Base-by-base conservation (phyloP, 805 yeast genomes). In the Yarrowia sp. region DNA sequence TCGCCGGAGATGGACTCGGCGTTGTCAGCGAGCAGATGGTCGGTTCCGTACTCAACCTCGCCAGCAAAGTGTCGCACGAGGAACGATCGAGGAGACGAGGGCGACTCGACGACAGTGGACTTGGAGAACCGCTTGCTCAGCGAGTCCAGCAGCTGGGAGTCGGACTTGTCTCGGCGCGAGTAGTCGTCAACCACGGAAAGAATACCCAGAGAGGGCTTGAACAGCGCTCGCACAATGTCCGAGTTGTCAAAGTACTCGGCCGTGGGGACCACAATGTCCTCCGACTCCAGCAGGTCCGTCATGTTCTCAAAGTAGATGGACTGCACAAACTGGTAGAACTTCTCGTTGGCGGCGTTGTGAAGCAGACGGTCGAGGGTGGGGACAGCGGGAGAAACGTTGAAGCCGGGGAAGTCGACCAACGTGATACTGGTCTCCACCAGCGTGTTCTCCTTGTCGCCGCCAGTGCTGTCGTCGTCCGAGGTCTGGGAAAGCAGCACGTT, bases 61-160 rank as follows among this genome's bases (percentile, higher is more conserved):
- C 86, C 87, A 42, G 85, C 85, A 67, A 80, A 83, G 68, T 83
- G 87, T 38, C 80, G 76, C 9, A 83, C 77, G 9, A 80, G 71
- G 66, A 83, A 83, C 1, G 83, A 81, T 61, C 73, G 70, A 53
- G 77, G 75, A 29, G 76, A 73, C 7, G 69, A 58, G 24, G 66
- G 62, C 10, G 71, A 65, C 18, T 66, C 67, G 18, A 74, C 66
- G 6, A 68, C 64, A 3, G 68, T 60, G 24, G 72, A 68, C 49
- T 72, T 68, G 29, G 68, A 70, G 59, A 70, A 76, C 10, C 79
- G 66, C 35, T 71, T 68, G 5, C 67, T 51, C 36, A 76, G 60
- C 2, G 73, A 60, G 14, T 70, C 74, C 33, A 74, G 61, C 22
- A 77, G 69, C 14, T 69, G 67, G 8, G 63, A 14, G 33, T 71